Evolutionary conservation across 441 rosid genomes (phyloP).

Genomic region (Brassica balearica): DNA sequence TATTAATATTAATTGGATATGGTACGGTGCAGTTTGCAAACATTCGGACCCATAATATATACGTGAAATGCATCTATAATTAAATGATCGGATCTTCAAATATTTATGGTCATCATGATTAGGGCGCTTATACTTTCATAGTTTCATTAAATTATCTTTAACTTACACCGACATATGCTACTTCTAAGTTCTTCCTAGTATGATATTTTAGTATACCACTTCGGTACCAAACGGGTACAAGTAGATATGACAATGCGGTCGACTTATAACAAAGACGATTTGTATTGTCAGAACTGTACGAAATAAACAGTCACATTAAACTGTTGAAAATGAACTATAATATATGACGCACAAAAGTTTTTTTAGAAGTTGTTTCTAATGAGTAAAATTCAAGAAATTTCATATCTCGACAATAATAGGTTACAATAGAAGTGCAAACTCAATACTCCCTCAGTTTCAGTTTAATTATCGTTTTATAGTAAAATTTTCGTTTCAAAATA

Average conservation of each 20-base stretch:
- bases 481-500: too few relatives aligned
- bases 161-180: not conserved
- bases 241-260: conserved; percentile 13
- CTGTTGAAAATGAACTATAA: conserved; percentile 9
- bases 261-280: conserved; percentile 5
- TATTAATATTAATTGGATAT: too few relatives aligned
- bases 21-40: too few relatives aligned
- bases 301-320: conserved; percentile 8
- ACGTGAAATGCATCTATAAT: not conserved
- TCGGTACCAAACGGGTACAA: conserved; percentile 25
- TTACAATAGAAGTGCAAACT: too few relatives aligned
- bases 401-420: not conserved
- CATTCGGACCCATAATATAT: too few relatives aligned
- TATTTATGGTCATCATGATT: not conserved
- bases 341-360: not conserved
- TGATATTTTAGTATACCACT: conserved; percentile 10
- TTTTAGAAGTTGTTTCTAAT: not conserved
- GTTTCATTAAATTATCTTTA: not conserved
- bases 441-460: too few relatives aligned
- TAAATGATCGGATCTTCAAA: not conserved
- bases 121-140: not conserved
- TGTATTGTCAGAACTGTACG: conserved; percentile 24
- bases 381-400: not conserved
- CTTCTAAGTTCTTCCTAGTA: conserved; percentile 24
- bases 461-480: too few relatives aligned